Evolutionary conservation across 768 basidiomycete species (phyloP).

Genomic region (Tricholoma saponaceum): DNA sequence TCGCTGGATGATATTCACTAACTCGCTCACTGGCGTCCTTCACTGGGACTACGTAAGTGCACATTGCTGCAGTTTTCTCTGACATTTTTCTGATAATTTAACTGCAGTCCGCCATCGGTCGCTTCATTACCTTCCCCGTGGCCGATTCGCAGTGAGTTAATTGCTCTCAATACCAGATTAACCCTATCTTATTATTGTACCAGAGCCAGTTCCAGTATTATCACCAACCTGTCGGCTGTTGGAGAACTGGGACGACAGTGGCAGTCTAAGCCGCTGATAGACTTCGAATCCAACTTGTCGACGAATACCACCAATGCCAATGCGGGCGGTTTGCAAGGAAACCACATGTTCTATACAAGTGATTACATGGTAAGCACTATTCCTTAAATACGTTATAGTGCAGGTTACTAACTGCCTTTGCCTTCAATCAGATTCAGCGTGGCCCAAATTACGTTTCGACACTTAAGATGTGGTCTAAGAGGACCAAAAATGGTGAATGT

Average conservation of each 20-base stretch:
- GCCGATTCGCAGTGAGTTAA: constrained; percentile 39
- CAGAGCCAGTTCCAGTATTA: constrained; percentile 55
- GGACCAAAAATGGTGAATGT: constrained; percentile 64
- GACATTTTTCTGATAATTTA: too few relatives aligned
- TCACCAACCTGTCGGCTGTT: constrained; percentile 45
- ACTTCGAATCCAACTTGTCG: constrained; percentile 37
- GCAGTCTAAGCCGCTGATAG: constrained; percentile 23
- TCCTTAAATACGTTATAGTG: not conserved
- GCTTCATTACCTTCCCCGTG: constrained; percentile 68
- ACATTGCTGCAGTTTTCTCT: too few relatives aligned
- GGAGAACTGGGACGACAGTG: constrained; percentile 13
- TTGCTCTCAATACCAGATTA: constrained; percentile 22
- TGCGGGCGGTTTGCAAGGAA: constrained; percentile 49
- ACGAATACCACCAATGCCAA: constrained; percentile 41
- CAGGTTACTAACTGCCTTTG: not conserved
- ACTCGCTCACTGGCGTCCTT: too few relatives aligned
- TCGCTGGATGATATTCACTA: too few relatives aligned
- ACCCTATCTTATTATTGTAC: not conserved
- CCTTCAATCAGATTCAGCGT: constrained; percentile 49
- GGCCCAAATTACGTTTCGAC: constrained; percentile 60
- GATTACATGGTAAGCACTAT: constrained; percentile 58
- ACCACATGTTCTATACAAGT: constrained; percentile 60
- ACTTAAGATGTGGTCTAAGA: too few relatives aligned
- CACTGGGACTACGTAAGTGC: too few relatives aligned
- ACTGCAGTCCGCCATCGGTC: constrained; percentile 39